Conservation (phyloP, 2,329 filamentous ascomycete genomes). For the Capronia americana region DNA sequence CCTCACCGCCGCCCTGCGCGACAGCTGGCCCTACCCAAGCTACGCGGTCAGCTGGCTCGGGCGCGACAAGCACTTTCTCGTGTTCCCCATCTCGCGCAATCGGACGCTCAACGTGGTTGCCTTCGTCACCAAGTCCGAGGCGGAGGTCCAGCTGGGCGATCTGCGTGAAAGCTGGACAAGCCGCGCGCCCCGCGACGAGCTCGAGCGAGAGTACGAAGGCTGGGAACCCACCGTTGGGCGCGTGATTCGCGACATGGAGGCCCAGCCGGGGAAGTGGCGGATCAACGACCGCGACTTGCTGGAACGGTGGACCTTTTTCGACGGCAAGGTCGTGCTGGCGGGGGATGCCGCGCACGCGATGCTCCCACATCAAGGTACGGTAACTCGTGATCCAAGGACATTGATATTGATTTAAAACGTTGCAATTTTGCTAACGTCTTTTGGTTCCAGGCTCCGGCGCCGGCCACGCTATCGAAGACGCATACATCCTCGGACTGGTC, state of each 20-base stretch:
- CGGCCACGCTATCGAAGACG: slow-evolving; percentile 71
- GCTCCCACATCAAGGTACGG: slow-evolving; percentile 41
- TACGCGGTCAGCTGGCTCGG: slow-evolving; percentile 45
- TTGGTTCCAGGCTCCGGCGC: slow-evolving; percentile 64
- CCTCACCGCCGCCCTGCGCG: slow-evolving; percentile 12
- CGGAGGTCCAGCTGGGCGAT: slow-evolving; percentile 43
- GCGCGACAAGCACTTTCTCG: slow-evolving; percentile 47
- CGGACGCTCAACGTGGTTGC: slow-evolving; percentile 47
- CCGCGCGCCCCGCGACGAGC: slow-evolving; percentile 40
- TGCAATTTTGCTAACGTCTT: not conserved
- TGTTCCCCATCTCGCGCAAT: slow-evolving; percentile 48
- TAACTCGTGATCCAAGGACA: too few relatives aligned
- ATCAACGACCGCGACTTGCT: slow-evolving; percentile 32
- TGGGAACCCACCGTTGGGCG: slow-evolving; percentile 26
- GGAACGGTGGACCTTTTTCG: slow-evolving; percentile 32
- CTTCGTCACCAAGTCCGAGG: slow-evolving; percentile 44
- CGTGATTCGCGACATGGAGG: slow-evolving; percentile 29
- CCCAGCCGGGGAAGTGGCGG: slow-evolving; percentile 28
- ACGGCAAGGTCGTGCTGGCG: slow-evolving; percentile 39
- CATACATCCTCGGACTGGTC: slow-evolving; percentile 38
- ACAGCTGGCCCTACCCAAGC: slow-evolving; percentile 39
- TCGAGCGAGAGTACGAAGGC: slow-evolving; percentile 27
- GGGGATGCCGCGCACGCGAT: slow-evolving; percentile 47
- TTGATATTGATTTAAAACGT: not conserved
- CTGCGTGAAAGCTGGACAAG: slow-evolving; percentile 48